Evolutionary conservation across 495 filamentous ascomycete species (phyloP).

Genomic region (Zalerion maritima): DNA sequence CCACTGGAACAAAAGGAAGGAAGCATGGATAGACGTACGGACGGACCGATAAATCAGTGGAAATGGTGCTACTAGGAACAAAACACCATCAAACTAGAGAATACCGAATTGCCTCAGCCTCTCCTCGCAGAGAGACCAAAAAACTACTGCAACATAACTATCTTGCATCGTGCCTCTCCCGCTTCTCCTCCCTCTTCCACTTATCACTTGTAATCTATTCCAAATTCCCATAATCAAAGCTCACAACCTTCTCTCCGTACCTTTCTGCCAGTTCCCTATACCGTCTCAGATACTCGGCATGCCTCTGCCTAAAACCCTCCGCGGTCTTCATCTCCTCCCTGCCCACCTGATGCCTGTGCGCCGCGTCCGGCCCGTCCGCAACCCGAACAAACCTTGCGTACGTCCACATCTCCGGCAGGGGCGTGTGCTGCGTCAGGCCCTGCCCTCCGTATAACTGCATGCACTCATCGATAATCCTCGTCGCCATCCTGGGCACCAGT

Average conservation of each 20-base stretch:
- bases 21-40: too few relatives aligned
- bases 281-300: constrained; percentile 17
- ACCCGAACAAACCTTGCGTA: constrained; percentile 25
- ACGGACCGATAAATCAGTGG: too few relatives aligned
- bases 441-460: constrained; percentile 29
- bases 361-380: constrained; percentile 27
- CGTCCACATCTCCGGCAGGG: constrained; percentile 27
- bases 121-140: too few relatives aligned
- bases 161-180: too few relatives aligned
- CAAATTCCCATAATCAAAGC: constrained; percentile 6
- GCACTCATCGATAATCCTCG: constrained; percentile 24
- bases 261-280: constrained; percentile 19
- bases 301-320: constrained; percentile 14
- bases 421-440: constrained; percentile 25
- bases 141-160: too few relatives aligned
- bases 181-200: too few relatives aligned
- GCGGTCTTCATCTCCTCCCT: constrained; percentile 27
- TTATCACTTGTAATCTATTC: too few relatives aligned
- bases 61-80: too few relatives aligned
- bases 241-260: constrained; percentile 11
- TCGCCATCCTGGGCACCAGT: constrained; percentile 19
- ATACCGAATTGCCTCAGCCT: too few relatives aligned
- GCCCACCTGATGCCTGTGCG: constrained; percentile 27
- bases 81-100: too few relatives aligned
- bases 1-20: too few relatives aligned